Evolutionary conservation across 1,284 basidiomycete genomes (phyloP).

Genomic region (Hymenochaete sp.): DNA sequence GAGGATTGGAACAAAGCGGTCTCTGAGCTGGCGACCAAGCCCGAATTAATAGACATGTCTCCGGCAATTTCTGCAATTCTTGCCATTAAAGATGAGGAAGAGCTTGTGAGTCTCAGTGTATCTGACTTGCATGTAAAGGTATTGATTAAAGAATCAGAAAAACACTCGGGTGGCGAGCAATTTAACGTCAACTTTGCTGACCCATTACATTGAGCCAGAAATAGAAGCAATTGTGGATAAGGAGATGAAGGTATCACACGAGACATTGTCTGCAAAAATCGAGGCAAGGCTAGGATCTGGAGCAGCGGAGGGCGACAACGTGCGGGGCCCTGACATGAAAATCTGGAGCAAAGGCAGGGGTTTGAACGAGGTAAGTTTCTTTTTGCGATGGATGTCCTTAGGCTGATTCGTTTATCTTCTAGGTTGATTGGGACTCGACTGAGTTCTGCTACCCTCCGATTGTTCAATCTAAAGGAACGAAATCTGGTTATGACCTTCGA

Average conservation of each 20-base stretch:
- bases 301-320: slow-evolving; percentile 59
- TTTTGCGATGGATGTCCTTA: slow-evolving; percentile 11
- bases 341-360: slow-evolving; percentile 77
- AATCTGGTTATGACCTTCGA: slow-evolving; percentile 78
- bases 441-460: slow-evolving; percentile 96
- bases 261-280: slow-evolving; percentile 74
- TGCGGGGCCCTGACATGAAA: slow-evolving; percentile 81
- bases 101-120: slow-evolving; percentile 52
- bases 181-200: slow-evolving; percentile 80
- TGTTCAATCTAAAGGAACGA: slow-evolving; percentile 84
- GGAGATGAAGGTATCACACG: slow-evolving; percentile 85
- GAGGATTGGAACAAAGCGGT: slow-evolving; percentile 70
- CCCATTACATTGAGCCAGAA: slow-evolving; percentile 81
- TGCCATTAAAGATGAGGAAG: slow-evolving; percentile 86
- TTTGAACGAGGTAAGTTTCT: slow-evolving; percentile 55
- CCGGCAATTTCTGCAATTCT: slow-evolving; percentile 71
- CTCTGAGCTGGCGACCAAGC: slow-evolving; percentile 42
- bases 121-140: slow-evolving; percentile 11
- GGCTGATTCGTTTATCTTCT: slow-evolving; percentile 11
- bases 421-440: slow-evolving; percentile 82
- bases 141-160: slow-evolving; percentile 45
- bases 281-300: slow-evolving; percentile 81
- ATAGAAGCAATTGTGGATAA: slow-evolving; percentile 88
- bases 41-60: slow-evolving; percentile 75
- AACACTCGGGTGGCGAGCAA: slow-evolving; percentile 64